These are phyloP conservation scores for Lyophyllum semitale DNA, from an alignment of 768 basidiomycete genomes.

Conservation along the genomic window DNA sequence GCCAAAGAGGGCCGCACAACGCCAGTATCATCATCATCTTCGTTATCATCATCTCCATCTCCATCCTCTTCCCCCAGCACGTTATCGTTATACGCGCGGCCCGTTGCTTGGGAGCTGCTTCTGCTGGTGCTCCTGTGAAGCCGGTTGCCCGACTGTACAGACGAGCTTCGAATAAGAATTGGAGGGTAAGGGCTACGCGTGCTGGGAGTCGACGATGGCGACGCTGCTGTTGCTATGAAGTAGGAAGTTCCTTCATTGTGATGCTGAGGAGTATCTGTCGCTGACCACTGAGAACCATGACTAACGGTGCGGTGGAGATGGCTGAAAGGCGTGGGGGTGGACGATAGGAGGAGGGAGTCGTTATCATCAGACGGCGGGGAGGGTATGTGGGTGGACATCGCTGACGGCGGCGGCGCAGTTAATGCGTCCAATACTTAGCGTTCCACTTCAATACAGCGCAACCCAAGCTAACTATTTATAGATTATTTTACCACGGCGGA, in stretches of 20 bases:
- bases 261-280: constrained; percentile 59
- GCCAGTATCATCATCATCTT: constrained; percentile 32
- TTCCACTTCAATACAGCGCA: constrained; percentile 1
- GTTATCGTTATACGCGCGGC: constrained; percentile 41
- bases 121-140: constrained; percentile 58
- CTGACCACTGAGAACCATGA: constrained; percentile 60
- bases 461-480: constrained; percentile 12
- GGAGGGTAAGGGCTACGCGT: constrained; percentile 43
- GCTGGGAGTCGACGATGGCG: constrained; percentile 44
- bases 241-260: constrained; percentile 74
- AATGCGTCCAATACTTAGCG: constrained; percentile 7
- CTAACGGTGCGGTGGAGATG: constrained; percentile 46
- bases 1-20: constrained; percentile 12
- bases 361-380: constrained; percentile 35
- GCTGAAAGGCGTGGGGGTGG: constrained; percentile 48
- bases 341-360: constrained; percentile 31
- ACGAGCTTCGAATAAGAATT: constrained; percentile 50
- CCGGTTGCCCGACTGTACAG: constrained; percentile 50
- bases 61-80: constrained; percentile 58
- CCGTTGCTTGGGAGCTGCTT: constrained; percentile 54
- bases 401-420: constrained; percentile 22
- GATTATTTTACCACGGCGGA: constrained; percentile 17
- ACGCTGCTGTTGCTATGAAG: constrained; percentile 41
- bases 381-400: constrained; percentile 29
- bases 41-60: constrained; percentile 36